Evolutionary conservation across 805 yeast species (phyloP), one percentile per base, ranked within the genome.

Genomic region (Wickerhamomyces strasburgensis): DNA sequence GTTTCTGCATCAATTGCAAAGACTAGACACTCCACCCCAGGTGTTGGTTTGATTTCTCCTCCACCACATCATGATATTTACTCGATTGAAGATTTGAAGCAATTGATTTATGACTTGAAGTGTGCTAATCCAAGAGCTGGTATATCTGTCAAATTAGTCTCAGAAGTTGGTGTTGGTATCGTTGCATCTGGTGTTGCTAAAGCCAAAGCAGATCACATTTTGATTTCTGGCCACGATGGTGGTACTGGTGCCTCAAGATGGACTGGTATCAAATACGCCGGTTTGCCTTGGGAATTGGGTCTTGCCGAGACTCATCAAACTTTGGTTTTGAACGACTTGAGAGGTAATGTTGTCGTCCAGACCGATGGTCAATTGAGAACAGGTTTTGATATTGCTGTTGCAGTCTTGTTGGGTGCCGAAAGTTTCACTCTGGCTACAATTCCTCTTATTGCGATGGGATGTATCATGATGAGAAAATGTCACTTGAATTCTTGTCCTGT

Each of bases 161-260:
- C 96, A 19, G 98, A 90, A 65, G 98, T 93, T 42, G 98, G 98
- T 68, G 98, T 90, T 37, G 98, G 98, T 70, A 88, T 93, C 57
- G 90, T 93, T 59, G 98, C 98, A 19, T 87, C 97, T 30, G 98
- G 98, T 75, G 98, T 90, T 19, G 98, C 98, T 43, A 90, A 90
- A 68, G 98, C 98, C 14, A 94, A 93, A 59, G 96, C 98, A 11
- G 98, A 93, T 60, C 96, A 90, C 59, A 84, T 90, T 55, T 73
- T 90, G 58, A 85, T 90, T 47, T 85, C 96, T 43, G 98, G 98
- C 56, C 97, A 94, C 58, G 98, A 90, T 64, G 98, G 98, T 76
- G 98, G 98, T 70, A 90, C 98, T 40, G 98, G 98, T 80, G 98
- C 98, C 42, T 90, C 96, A 42, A 78, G 94, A 62, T 86, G 94